Evolutionary conservation across 345 rosid species (phyloP), one percentile per base, ranked within the genome.

Genomic region (Salix suchowensis): DNA sequence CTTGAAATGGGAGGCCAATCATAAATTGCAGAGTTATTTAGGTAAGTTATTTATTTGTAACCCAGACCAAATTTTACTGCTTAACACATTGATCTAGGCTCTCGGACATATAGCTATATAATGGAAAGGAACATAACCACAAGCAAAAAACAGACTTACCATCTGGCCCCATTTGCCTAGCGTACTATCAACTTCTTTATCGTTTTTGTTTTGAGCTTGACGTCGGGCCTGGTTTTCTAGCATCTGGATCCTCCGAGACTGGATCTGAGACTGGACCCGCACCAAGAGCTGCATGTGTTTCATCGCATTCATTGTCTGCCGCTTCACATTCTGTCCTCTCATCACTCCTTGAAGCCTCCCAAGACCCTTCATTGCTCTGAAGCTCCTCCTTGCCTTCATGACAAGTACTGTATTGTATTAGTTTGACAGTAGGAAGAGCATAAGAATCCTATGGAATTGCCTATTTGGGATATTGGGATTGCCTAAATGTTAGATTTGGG

Each of bases 291-390:
- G 99, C 99, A 96, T 92, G 80, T 91, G 84, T 72, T 96, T 96
- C 91, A 92, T 90, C 50, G 99, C 99, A 76, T 88, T 94, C 81
- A 73, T 70, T 0, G 98, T 94, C 79, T 94, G 99, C 58, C 97
- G 91, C 86, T 88, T 96, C 79, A 90, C 99, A 42, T 85, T 89
- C 60, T 92, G 94, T 68, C 99, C 99, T 85, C 91, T 84, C 16
- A 96, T 86, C 39, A 94, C 98, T 84, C 97, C 98, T 86, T 94
- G 99, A 75, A 96, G 99, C 85, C 99, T 92, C 75, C 91, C 93
- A 71, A 96, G 89, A 65, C 99, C 98, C 86, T 87, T 96, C 72
- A 92, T 82, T 71, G 99, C 97, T 84, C 92, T 87, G 26, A 92
- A 96, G 86, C 97, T 94, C 84, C 88, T 91, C 75, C 99, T 87